A percentile compares a stretch with the other conserved stretches of the same genome.
Conservation (phyloP, 1,284 basidiomycete genomes). For the Gymnopus androsaceus region DNA sequence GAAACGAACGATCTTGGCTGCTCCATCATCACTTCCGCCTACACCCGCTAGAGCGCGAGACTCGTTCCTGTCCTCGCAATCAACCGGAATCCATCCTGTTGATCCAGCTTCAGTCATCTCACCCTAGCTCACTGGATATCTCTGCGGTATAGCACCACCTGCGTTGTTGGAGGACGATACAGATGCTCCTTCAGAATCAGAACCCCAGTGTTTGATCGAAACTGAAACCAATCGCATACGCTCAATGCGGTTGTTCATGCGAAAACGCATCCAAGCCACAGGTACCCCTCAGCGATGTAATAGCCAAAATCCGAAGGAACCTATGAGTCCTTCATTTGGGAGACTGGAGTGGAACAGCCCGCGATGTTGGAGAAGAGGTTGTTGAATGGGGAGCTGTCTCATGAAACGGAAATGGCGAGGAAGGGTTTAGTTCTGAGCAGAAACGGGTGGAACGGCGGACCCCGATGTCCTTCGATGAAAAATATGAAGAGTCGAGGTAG, state of each 20-base stretch:
- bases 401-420: slow-evolving; percentile 24
- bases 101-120: slow-evolving; percentile 24
- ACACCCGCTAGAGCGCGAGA: neutral
- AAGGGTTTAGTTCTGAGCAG: slow-evolving; percentile 5
- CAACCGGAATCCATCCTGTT: neutral
- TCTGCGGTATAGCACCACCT: neutral
- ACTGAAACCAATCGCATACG: slow-evolving; percentile 21
- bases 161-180: neutral
- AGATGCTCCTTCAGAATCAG: slow-evolving; percentile 16
- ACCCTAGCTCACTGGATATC: slow-evolving; percentile 38
- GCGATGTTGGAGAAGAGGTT: slow-evolving; percentile 51
- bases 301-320: slow-evolving; percentile 29
- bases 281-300: slow-evolving; percentile 32
- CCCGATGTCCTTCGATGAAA: slow-evolving; percentile 12
- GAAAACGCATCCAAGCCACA: slow-evolving; percentile 43
- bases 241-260: slow-evolving; percentile 58
- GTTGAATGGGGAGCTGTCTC: slow-evolving; percentile 43
- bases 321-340: slow-evolving; percentile 42
- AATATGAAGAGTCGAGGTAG: slow-evolving; percentile 6
- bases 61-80: slow-evolving; percentile 4
- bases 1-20: too few relatives aligned
- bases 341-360: slow-evolving; percentile 53
- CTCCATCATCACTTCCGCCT: slow-evolving; percentile 1
- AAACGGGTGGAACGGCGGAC: slow-evolving; percentile 2
- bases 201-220: neutral